A percentile compares a stretch with the other conserved stretches of the same genome.
Conservation (phyloP, 768 basidiomycete species). For the Lentinula guzmanii region DNA sequence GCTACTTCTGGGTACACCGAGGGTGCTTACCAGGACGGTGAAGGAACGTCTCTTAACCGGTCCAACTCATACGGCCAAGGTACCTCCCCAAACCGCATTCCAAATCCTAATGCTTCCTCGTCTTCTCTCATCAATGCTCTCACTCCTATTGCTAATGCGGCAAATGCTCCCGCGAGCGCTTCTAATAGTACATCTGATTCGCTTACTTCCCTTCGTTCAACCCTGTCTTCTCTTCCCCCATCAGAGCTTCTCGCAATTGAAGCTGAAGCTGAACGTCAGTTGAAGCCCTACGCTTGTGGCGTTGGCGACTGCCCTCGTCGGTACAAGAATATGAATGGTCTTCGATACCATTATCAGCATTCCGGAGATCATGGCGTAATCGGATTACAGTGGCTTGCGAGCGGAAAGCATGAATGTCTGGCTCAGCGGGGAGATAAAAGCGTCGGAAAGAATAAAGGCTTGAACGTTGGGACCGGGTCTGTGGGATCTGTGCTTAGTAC, state of each 20-base stretch:
- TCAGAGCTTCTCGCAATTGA: slow-evolving; percentile 68
- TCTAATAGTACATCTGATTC: not conserved
- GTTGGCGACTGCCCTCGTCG: slow-evolving; percentile 81
- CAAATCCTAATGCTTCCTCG: not conserved
- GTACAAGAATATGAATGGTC: slow-evolving; percentile 99
- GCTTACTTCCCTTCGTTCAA: slow-evolving; percentile 7
- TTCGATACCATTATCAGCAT: slow-evolving; percentile 95
- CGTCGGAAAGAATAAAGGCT: not conserved
- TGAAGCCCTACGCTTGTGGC: slow-evolving; percentile 85
- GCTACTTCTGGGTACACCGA: not conserved
- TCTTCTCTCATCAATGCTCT: slow-evolving; percentile 1
- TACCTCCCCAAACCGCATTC: not conserved
- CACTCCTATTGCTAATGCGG: not conserved
- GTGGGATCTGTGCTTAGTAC: not conserved
- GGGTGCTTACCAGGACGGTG: not conserved
- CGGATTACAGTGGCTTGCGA: slow-evolving; percentile 78
- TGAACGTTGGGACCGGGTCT: not conserved
- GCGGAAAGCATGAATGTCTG: slow-evolving; percentile 59
- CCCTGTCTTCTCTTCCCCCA: slow-evolving; percentile 48
- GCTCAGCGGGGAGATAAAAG: slow-evolving; percentile 2
- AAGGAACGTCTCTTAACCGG: not conserved
- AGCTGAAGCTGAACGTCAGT: slow-evolving; percentile 75
- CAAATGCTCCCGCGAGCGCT: not conserved
- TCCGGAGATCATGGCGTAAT: slow-evolving; percentile 91
- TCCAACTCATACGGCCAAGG: not conserved